Base-by-base conservation (phyloP, 1,139 yeast genomes). In the Schwanniomyces etchellsii region DNA sequence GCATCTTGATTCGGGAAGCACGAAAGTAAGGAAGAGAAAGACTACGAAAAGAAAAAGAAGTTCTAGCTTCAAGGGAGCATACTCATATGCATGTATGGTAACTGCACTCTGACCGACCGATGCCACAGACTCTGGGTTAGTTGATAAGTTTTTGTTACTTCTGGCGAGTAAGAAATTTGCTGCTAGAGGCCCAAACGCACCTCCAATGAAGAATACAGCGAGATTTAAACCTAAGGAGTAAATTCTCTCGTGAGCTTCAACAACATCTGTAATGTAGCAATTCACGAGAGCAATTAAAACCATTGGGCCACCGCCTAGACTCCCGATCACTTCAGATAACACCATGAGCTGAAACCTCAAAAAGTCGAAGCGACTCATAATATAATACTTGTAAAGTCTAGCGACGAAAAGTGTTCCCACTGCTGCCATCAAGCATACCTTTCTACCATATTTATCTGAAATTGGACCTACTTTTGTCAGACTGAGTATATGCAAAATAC, bases 401-500 rank as follows among this genome's bases (percentile, higher is more conserved):
- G 64, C 57, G 5, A 62, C 27, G 2, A 56, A 35, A 12, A 59
- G 35, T 3, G 40, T 14, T 2, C 55, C 43, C 14, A 63, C 47
- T 35, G 60, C 57, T 4, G 68, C 27, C 4, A 70, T 40, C 13
- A 78, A 39, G 20, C 75, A 61, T 2, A 45, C 58, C 37, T 64
- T 72, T 28, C 93, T 58, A 0, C 94, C 94, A 36, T 68, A 60
- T 26, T 68, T 57, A 50, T 83, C 93, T 4, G 85, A 75, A 20
- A 74, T 45, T n/a, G 73, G 69, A 0, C 86, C 85, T 7, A 77
- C 48, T 39, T 70, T 67, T 3, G 70, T 67, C 38, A 66, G 53
- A 3, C 70, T 68, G 5, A 66, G 32, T 26, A 69, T 49, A 42
- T 57, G 55, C 12, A 58, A 43, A 4, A 55, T 32, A 4, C 58